Base-by-base conservation (phyloP, 352 stramenopile species). In the Lagenidium giganteum region DNA sequence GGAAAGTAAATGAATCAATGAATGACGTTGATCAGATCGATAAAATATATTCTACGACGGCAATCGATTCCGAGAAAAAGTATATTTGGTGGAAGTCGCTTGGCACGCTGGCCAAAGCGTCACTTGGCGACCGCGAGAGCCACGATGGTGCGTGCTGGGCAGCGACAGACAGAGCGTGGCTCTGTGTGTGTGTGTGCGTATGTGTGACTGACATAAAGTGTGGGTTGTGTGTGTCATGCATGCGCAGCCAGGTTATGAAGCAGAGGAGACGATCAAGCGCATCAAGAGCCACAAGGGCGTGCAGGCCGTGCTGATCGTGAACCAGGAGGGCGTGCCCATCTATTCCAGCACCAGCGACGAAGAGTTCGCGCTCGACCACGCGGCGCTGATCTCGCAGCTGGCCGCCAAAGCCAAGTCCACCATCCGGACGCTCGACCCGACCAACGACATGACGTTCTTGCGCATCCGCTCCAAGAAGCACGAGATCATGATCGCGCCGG, bases 261-360 rank as follows among this genome's bases (percentile, higher is more conserved):
- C 92, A n/a, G 84, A 98, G 67, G 89, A 97, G 61, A 98, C 87
- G 14, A 88, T 98, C 49, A 92, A 91, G 60, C 86, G 93, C 51
- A 93, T 98, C 51, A 86, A 92, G 50, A 95, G 82, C 37, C 93
- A 98, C 75, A 95, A 96, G 57, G 89, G 90, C 54, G 90, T 97
- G 24, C 73, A 96, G 52, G 83, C 80, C 12, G 86, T 98, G 30
- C 69, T 97, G 21, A 97, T 98, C 57, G 77, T 97, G 39, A 96
- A 96, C 69, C 73, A 95, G 49, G 84, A 97, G 35, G 89, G 87
- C 27, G 84, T 96, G 38, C 85, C 87, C 34, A 96, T 97, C 54
- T 91, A 93, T 47, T 95, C 84, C 37, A 96, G 85, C 61, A 84
- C 93, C 13, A 96, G 57, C 50, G 75, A 91, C 49, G 87, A 96